Evolutionary conservation across 2,329 filamentous ascomycete genomes (phyloP), one percentile per base, ranked within the genome.

Genomic region (Diaporthe batatas): DNA sequence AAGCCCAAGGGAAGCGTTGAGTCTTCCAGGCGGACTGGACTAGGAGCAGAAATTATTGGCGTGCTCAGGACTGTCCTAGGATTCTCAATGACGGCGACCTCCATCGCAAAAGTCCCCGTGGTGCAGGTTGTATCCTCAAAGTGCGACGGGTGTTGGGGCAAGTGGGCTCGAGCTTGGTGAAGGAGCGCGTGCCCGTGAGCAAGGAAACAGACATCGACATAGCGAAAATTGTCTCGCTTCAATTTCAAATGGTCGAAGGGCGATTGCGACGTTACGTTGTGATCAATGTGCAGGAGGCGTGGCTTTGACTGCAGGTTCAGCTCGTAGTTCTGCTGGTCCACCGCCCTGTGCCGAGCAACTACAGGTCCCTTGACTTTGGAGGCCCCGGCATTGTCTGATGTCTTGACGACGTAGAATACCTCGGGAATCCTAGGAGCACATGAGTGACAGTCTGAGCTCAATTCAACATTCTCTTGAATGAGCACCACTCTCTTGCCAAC

Each of bases 151-250:
- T 74, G 73, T 7, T 32, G 8, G 4, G 73, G 44, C 6, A 74
- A 25, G 18, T 73, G 32, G 23, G 73, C 70, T 23, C 73, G 71
- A 6, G 73, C 73, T 47, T 74, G 44, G 4, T 74, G 73, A 21
- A 73, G 54, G 14, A 74, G 55, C 10, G 67, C 67, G 32, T 74
- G 73, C 21, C 67, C 71, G 18, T 72, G 59, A 6, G 47, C 59
- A 36, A 68, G 21, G 7, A 74, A 44, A 23, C 73, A 68, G 16
- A 74, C 11, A 18, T 74, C 71, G 6, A 74, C 55, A 29, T 74
- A 74, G 29, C 23, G n/a, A 14, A 55, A 23, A 0, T 8, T 68
- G 2, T 11, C 7, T 18, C 49, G 39, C 47, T 73, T 73, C 53
- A 70, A 55, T 29, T 5, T 6, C 14, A 62, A 42, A 16, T 6